A percentile compares a stretch with the other conserved stretches of the same genome.
Conservation (phyloP, 805 yeast species). For the Tetrapisispora nanseiensis region DNA sequence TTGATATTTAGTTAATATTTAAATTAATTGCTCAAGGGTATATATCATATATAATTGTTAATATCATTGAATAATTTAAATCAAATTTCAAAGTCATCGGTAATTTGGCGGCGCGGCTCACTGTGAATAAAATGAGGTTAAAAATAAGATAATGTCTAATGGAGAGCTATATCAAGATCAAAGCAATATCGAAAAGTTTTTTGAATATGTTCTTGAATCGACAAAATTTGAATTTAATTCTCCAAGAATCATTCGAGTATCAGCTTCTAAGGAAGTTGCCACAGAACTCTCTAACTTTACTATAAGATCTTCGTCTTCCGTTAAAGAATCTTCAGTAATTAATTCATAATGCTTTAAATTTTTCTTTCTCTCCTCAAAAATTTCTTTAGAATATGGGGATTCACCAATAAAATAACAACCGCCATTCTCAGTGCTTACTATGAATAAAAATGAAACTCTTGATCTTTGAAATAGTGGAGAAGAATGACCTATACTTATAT, state of each 20-base stretch:
- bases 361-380: background rate
- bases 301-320: background rate
- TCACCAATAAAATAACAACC: slow-evolving; percentile 4
- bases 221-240: background rate
- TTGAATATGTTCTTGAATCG: background rate
- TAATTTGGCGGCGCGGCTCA: no score
- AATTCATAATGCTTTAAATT: background rate
- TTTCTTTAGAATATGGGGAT: background rate
- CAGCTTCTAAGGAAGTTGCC: background rate
- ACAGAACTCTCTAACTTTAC: no score
- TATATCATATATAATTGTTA: no score
- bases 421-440: slow-evolving; percentile 5
- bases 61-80: no score
- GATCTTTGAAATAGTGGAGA: background rate
- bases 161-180: no score
- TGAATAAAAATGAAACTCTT: slow-evolving; percentile 1
- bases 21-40: no score
- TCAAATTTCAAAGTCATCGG: no score
- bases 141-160: no score
- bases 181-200: no score
- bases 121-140: no score
- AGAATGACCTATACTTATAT: background rate
- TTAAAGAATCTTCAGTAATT: background rate
- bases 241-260: background rate
- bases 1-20: no score